A percentile compares a stretch with the other conserved stretches of the same genome.
Conservation (phyloP, 1,284 basidiomycete species). For the Ganoderma meredithae region DNA sequence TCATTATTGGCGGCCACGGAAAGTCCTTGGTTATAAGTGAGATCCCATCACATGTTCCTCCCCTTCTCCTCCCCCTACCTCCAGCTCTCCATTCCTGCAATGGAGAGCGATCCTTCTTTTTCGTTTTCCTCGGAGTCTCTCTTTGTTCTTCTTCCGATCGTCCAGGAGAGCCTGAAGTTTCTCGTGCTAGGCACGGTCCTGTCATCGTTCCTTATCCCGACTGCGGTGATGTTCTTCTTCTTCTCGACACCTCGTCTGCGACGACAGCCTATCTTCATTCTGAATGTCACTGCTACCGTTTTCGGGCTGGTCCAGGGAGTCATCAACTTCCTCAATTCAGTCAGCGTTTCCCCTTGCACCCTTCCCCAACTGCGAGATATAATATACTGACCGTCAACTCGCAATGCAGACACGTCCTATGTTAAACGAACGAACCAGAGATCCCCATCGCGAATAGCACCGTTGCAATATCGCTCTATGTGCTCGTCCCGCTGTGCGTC, state of each 20-base stretch:
- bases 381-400: background rate
- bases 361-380: no score
- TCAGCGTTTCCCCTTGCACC: background rate
- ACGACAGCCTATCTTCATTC: conserved; percentile 38
- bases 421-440: background rate
- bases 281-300: conserved; percentile 35
- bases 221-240: conserved; percentile 35
- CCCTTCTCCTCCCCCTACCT: background rate
- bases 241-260: conserved; percentile 33
- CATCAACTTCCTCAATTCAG: conserved; percentile 12
- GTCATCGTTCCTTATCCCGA: conserved; percentile 28
- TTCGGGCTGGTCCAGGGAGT: conserved; percentile 26
- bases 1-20: no score
- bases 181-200: conserved; percentile 32
- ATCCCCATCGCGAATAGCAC: background rate
- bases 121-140: background rate
- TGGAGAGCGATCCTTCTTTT: background rate
- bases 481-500: conserved; percentile 32
- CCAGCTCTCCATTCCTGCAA: background rate
- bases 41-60: background rate
- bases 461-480: background rate
- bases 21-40: background rate
- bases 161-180: background rate
- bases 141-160: background rate
- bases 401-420: background rate